Percentiles rank a stretch among this genome's conserved stretches.
These are phyloP conservation scores for Prunus davidiana DNA, from an alignment of 306 rosid species.

Conservation along the genomic window DNA sequence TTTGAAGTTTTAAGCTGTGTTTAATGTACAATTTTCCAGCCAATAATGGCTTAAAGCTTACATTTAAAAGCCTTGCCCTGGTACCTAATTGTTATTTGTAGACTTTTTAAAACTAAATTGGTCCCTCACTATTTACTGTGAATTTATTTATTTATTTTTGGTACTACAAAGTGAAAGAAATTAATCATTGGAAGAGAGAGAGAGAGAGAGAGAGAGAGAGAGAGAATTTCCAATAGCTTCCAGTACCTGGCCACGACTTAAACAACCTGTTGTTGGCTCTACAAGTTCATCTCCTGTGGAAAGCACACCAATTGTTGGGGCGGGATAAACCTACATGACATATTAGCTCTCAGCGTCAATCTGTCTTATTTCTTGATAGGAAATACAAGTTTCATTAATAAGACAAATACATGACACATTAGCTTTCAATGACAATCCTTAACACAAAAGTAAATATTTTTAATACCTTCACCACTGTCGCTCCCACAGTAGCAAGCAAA, in stretches of 20 bases:
- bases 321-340: conserved; percentile 63
- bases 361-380: background rate
- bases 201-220: background rate
- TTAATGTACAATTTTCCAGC: background rate
- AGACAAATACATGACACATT: conserved; percentile 28
- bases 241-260: conserved; percentile 79
- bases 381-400: background rate
- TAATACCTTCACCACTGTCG: conserved; percentile 66
- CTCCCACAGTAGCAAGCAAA: conserved; percentile 87
- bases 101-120: background rate
- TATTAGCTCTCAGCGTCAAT: conserved; percentile 14
- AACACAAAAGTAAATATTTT: conserved; percentile 11
- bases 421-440: background rate
- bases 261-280: conserved; percentile 56
- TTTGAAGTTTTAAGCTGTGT: background rate
- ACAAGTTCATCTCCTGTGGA: conserved; percentile 95
- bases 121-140: background rate
- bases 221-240: background rate
- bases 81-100: background rate
- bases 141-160: background rate
- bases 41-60: background rate
- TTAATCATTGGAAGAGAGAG: background rate
- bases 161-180: background rate
- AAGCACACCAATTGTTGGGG: conserved; percentile 74
- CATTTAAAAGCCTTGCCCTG: background rate